Evolutionary conservation across 495 filamentous ascomycete species (phyloP).

Genomic region (Pyronema omphalodes): DNA sequence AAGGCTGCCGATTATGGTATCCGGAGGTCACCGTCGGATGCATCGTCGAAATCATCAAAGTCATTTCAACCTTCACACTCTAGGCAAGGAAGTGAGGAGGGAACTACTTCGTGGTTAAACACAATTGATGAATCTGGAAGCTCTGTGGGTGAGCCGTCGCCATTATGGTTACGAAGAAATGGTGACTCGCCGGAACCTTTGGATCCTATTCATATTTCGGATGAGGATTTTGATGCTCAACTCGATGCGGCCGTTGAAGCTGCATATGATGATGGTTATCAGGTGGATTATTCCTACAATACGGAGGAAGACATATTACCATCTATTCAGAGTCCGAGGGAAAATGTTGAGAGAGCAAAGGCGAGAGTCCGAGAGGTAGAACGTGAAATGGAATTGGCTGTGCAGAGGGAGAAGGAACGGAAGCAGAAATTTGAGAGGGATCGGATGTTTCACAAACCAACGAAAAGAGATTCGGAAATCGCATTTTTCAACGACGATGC

Average conservation of each 20-base stretch:
- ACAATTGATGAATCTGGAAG: slow-evolving; percentile 90
- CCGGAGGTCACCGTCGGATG: slow-evolving; percentile 27
- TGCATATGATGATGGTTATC: slow-evolving; percentile 78
- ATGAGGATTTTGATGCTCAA: slow-evolving; percentile 88
- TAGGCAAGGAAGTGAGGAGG: slow-evolving; percentile 40
- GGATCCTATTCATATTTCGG: slow-evolving; percentile 36
- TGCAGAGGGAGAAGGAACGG: slow-evolving; percentile 34
- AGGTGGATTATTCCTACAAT: slow-evolving; percentile 39
- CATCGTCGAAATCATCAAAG: slow-evolving; percentile 9
- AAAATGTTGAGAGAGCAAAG: slow-evolving; percentile 59
- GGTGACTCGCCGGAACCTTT: slow-evolving; percentile 23
- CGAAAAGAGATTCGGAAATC: slow-evolving; percentile 13
- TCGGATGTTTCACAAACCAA: slow-evolving; percentile 20
- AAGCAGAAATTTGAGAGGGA: slow-evolving; percentile 20
- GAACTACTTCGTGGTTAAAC: slow-evolving; percentile 83
- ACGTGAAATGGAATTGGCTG: slow-evolving; percentile 48
- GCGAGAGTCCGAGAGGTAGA: slow-evolving; percentile 64
- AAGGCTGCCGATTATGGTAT: slow-evolving; percentile 15
- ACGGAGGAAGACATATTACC: slow-evolving; percentile 28
- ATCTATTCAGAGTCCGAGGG: slow-evolving; percentile 38
- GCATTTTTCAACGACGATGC: slow-evolving; percentile 23
- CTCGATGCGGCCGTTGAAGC: slow-evolving; percentile 91
- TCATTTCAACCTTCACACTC: slow-evolving; percentile 27
- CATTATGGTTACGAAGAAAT: slow-evolving; percentile 17
- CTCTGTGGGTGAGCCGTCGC: slow-evolving; percentile 31